phyloP scores from a whole-genome alignment of 2,329 filamentous ascomycete genomes.

The Talaromyces sp. region DNA sequence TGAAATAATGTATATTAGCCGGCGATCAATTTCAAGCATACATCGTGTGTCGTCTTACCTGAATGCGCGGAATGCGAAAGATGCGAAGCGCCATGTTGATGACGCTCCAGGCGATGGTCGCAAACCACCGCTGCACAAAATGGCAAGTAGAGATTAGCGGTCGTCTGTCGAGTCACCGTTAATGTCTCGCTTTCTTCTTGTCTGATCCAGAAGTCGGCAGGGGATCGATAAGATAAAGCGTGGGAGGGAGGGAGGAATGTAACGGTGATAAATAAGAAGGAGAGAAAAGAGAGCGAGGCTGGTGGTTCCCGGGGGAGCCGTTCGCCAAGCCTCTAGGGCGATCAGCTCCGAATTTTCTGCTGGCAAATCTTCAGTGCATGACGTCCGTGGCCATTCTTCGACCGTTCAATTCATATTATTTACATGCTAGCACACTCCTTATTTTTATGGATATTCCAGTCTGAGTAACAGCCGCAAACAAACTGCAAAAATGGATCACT shows the following conservation, averaged over 20 bases:
- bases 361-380: conserved; percentile 18
- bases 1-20: conserved; percentile 36
- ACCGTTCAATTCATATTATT: background rate
- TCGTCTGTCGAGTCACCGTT: background rate
- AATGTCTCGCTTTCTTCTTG: background rate
- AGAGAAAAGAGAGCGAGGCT: conserved; percentile 9
- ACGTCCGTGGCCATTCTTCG: conserved; percentile 15
- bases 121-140: conserved; percentile 12
- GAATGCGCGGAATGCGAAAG: conserved; percentile 50
- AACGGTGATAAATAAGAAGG: background rate
- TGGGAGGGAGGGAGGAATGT: background rate
- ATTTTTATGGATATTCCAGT: background rate
- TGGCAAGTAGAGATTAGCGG: background rate
- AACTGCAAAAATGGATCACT: background rate
- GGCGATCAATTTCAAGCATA: background rate
- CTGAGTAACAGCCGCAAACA: background rate
- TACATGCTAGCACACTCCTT: background rate
- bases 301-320: conserved; percentile 14
- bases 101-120: conserved; percentile 14
- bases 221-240: background rate
- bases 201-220: background rate
- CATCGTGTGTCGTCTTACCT: conserved; percentile 33
- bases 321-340: conserved; percentile 12
- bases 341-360: conserved; percentile 5
- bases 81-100: conserved; percentile 42